Base-by-base conservation (phyloP, 1,284 basidiomycete genomes). In the Malassezia obtusa region DNA sequence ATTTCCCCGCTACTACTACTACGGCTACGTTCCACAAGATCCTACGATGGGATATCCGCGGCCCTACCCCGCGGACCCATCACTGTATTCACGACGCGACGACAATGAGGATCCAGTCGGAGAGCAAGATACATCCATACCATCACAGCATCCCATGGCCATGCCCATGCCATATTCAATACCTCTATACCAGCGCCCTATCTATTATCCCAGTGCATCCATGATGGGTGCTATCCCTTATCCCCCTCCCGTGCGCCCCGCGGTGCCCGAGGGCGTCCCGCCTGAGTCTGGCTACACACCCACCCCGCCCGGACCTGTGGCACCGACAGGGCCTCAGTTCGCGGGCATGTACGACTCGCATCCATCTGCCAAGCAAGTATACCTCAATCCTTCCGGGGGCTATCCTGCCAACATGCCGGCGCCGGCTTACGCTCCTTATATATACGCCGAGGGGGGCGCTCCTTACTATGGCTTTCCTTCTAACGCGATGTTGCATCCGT, bases 131-230 rank as follows among this genome's bases (percentile, higher is more conserved):
- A 24, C n/a, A 26, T 24, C 25, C 22, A 3, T 28, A 17, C n/a
- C 46, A 22, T 14, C 19, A 22, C 37, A 6, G 33, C 11, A 38
- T 14, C 10, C 37, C 5, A 21, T 38, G 14, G 32, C 41, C 4
- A 28, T 50, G 22, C 24, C 31, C 4, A 39, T 50, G 15, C 25
- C 43, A 12, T 51, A 45, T n/a, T 45, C 49, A 1, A 45, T 51
- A 35, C 33, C 41, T 2, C 4, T 51, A 26, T 51, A 51, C 36
- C 49, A 51, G 21, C 36, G 33, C 9, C 43, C 41, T 4, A 12
- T 39, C 11, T 51, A 24, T 15, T 45, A 45, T 25, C 40, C 48
- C 1, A 31, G 17, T 19, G 28, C 21, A 8, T 28, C 48, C 9
- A 43, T 50, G 32, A 24, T 50, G 10, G 25, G 25, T 15, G 4